Evolutionary conservation across 31 red algal species (phyloP), one percentile per base, ranked within the genome.

Genomic region (Endocladia muricata): DNA sequence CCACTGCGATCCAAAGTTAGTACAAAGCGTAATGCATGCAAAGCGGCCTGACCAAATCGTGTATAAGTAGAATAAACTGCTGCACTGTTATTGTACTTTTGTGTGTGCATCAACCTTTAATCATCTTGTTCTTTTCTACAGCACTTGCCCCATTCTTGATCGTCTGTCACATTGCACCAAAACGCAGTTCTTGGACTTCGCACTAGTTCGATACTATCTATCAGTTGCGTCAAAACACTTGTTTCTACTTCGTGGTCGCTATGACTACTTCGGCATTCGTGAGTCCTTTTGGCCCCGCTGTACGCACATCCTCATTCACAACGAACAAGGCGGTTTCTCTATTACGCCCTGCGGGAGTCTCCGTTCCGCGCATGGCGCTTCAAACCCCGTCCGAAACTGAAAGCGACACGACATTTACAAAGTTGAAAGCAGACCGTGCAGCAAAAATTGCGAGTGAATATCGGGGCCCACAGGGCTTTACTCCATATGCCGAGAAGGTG

Each of bases 381-480:
- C 3, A 70, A 15, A 78, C 64, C 17, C 30, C 44, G 9, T 29
- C 47, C 7, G 57, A 61, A 21, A 1, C 37, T 1, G 60, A 77
- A n/a, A 43, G 26, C 36, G 1, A 23, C 6, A 36, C 32, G 2
- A 48, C 61, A 22, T 71, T 77, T 38, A 41, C 59, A 7, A 33
- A 22, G 29, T 15, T 71, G 26, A 61, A 87, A 22, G 64, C 41
- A 23, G 72, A 87, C 62, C 60, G 63, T 23, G 65, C 37, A 5
- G 73, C 74, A 8, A 87, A 78, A 37, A 22, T 61, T 0, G 41
- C 44, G 1, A 70, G 62, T 19, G 73, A 47, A 35, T 68, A 77
- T 66, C 22, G 65, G 1, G 83, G 74, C 5, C 83, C 83, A 29
- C 83, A 87, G 47, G 85, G 85, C 44, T 89, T 89, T 32, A 89